Evolutionary conservation across 345 rosid genomes (phyloP), one percentile per base, ranked within the genome.

Genomic region (Camelina hispida): DNA sequence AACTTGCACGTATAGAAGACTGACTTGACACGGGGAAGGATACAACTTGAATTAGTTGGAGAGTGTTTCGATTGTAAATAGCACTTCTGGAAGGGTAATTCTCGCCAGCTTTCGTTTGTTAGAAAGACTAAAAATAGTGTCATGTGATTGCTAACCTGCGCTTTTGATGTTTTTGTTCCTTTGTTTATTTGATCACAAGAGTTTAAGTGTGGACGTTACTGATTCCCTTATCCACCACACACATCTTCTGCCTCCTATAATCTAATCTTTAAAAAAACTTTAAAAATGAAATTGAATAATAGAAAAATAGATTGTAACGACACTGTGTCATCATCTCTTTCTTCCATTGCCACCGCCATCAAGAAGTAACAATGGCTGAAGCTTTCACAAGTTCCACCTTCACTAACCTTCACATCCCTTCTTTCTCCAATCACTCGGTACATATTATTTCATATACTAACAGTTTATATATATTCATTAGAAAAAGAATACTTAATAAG

Each of bases 211-310:
- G 91, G 88, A 79, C 54, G 67, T 44, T 53, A 81, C 76, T 14
- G 57, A 25, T 80, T 78, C 32, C 77, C 87, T 90, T 87, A 90
- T 90, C 96, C 82, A 78, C 96, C 82, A 78, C 77, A 72, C 62
- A 72, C 62, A 71, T 18, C 47, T 71, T 64, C 55, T 66, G 63
- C 46, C 71, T 35, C 67, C 25, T 6, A 35, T 55, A 15, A 40
- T 55, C 17, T 55, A 77, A 77, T 52, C 62, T 59, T 58, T n/a
- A 63, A 52, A 38, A n/a, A n/a, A 25, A 38, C 7, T 10, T 17
- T n/a, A 65, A 53, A 12, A 1, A 40, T 5, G 17, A 62, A 62
- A 46, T 6, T 34, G 37, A 25, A 7, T 40, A 9, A 38, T 9
- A 38, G 10, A 1, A 63, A 20, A 32, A 38, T 18, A 40, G 30